Base-by-base conservation (phyloP, 2,329 filamentous ascomycete species). In the Claviceps monticola region DNA sequence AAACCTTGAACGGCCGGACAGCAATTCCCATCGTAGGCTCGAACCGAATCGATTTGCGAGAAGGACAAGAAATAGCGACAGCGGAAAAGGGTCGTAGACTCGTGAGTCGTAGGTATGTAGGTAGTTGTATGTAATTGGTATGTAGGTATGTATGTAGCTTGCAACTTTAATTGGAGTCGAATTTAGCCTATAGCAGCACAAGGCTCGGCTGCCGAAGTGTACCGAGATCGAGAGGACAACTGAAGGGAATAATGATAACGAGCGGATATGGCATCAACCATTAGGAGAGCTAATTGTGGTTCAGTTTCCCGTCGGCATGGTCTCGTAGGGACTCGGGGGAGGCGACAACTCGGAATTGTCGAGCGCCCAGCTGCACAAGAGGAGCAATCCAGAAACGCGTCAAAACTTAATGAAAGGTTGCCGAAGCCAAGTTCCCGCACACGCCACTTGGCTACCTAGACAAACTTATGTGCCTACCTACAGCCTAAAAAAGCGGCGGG, bases 1-100 rank as follows among this genome's bases (percentile, higher is more conserved):
- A 45, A 2, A 51, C 48, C n/a, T 53, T 54, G 48, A 54, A 52
- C 5, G 48, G 53, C 14, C 51, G 48, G 19, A 53, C 48, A 5
- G 47, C 51, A 48, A 53, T 36, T 39, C 53, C 53, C 53, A 54
- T 54, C 14, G 8, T 53, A 19, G 26, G 37, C 17, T 29, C 23
- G 9, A 17, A 16, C 44, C 44, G 14, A n/a, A 26, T n/a, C 23
- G 43, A 29, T 29, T 45, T n/a, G 14, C 2, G 13, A 9, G 16
- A 34, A 26, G 39, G 34, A 44, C 9, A 41, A 13, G 14, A 16
- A 49, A 39, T 8, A 11, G n/a, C 44, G 29, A 19, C 26, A n/a
- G n/a, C n/a, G 29, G 37, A 34, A 4, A 39, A 29, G 37, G 34
- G 8, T 16, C 36, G 36, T 16, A n/a, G 38, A 34, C 2, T 34